Evolutionary conservation across 345 rosid genomes (phyloP), one percentile per base, ranked within the genome.

Genomic region (Cardamine occulta): DNA sequence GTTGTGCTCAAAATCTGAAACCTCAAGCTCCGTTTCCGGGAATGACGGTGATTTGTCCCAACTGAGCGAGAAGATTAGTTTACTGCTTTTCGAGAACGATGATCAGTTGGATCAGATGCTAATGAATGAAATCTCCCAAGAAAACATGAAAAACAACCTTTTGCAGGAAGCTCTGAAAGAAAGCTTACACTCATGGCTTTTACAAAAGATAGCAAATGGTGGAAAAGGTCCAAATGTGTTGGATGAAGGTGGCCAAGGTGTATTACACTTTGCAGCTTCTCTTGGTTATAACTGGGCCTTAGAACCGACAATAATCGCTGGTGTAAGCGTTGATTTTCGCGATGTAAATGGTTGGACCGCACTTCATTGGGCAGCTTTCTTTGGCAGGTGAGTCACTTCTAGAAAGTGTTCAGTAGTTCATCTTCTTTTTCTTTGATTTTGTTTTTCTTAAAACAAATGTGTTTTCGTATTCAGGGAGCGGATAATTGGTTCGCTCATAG

Each of bases 361-460:
- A 63, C 99, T 95, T 83, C 99, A 95, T 59, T 95, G 99, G 99
- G 99, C 99, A 49, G 99, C 99, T 69, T 87, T 74, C 75, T 88
- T 74, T 80, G 97, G 99, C 86, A 92, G 97, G 97, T 88, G 72
- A 82, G 84, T 52, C 47, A 48, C 65, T 63, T 52, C 34, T 47
- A 21, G 1, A 21, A 29, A 66, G 28, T 53, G 66, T 51, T 72
- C 13, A 44, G 47, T 19, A 49, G 3, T 42, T 74, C 53, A 47
- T 68, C 32, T 61, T 39, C 31, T 52, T 45, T 49, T 79, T 39
- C 23, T 64, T 57, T 48, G 6, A 11, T 51, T 68, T 31, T 51
- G 15, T 39, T 62, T 32, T 55, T 29, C n/a, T 63, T 4, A 28
- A 56, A 24, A 64, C 49, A n/a, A 31, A 11, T 2, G 4, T 70